Evolutionary conservation across 805 yeast species (phyloP).

Genomic region (Metschnikowia corniflorae): DNA sequence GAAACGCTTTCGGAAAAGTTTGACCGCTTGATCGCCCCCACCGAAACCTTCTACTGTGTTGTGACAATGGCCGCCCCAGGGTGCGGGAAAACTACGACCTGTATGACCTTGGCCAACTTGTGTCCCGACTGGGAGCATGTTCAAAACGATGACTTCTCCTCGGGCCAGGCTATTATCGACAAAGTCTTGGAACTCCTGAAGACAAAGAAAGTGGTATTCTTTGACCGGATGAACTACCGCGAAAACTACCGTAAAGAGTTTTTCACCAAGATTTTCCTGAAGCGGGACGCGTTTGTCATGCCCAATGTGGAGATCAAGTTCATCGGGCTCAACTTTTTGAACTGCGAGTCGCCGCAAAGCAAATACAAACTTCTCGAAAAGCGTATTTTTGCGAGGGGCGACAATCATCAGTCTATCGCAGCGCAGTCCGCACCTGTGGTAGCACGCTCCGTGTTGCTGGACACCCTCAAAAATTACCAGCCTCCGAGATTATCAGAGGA

Average conservation of each 20-base stretch:
- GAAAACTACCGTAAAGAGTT: constrained; percentile 64
- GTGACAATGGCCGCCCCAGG: constrained; percentile 89
- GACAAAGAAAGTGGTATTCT: constrained; percentile 51
- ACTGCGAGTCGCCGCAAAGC: constrained; percentile 24
- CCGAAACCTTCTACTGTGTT: constrained; percentile 48
- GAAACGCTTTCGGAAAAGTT: constrained; percentile 18
- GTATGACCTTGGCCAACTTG: constrained; percentile 53
- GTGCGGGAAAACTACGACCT: constrained; percentile 89
- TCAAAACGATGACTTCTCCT: constrained; percentile 73
- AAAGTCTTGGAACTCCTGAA: constrained; percentile 36
- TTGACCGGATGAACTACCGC: constrained; percentile 83
- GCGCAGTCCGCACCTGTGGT: constrained; percentile 44
- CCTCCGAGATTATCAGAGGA: constrained; percentile 10
- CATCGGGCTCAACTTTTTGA: constrained; percentile 67
- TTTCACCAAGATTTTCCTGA: constrained; percentile 47
- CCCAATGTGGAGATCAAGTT: constrained; percentile 44
- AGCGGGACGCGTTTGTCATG: constrained; percentile 30
- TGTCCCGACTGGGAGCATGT: constrained; percentile 67
- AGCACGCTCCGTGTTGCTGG: constrained; percentile 20
- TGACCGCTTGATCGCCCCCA: constrained; percentile 17
- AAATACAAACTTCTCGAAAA: constrained; percentile 52
- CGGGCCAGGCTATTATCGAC: constrained; percentile 47
- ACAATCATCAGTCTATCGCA: constrained; percentile 83
- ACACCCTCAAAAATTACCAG: constrained; percentile 8
- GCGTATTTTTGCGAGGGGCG: constrained; percentile 70